Evolutionary conservation across 177 flowering plant species (phyloP), one percentile per base, ranked within the genome.

Genomic region (Tripterygium wilfordii): DNA sequence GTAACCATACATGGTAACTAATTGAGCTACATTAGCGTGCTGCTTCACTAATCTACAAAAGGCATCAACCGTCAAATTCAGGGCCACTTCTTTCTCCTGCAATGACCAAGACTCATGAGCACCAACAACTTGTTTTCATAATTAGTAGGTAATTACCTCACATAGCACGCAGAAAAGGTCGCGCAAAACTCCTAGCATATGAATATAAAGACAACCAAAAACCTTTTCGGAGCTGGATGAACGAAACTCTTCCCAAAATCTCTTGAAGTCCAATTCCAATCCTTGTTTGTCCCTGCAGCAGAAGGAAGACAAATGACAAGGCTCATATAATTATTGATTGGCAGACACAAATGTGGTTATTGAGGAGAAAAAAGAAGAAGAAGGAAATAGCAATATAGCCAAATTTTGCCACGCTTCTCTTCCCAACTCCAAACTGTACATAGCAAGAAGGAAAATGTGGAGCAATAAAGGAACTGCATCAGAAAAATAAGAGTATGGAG

Each of bases 1-100:
- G 27, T 14, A 6, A n/a, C 36, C 79, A 20, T 85, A 94, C 97
- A 75, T 67, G 63, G 84, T 81, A 57, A 94, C 78, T 75, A 94
- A 68, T 27, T 83, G 97, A 53, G 75, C 82, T 76, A 78, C 76
- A 83, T 85, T 80, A 53, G 88, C 59, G 45, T 87, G 78, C 69
- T 83, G 84, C 82, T 80, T 85, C 64, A 73, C 95, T 82, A 94
- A 75, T 85, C 88, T 83, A 88, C 97, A 90, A 70, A 94, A 94
- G 33, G 71, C 71, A 72, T 94, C 97, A 49, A 94, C 80, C 36
- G 90, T 74, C 73, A 75, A 66, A 74, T 87, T 87, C 68, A 94
- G 74, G 65, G 99, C 90, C 66, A 66, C 77, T 80, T 94, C 99
- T 77, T 94, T 94, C 67, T 87, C 99, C 99, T 94, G 95, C 77